Conservation (phyloP, 2,329 filamentous ascomycete genomes). For the Aspergillus ruber region DNA sequence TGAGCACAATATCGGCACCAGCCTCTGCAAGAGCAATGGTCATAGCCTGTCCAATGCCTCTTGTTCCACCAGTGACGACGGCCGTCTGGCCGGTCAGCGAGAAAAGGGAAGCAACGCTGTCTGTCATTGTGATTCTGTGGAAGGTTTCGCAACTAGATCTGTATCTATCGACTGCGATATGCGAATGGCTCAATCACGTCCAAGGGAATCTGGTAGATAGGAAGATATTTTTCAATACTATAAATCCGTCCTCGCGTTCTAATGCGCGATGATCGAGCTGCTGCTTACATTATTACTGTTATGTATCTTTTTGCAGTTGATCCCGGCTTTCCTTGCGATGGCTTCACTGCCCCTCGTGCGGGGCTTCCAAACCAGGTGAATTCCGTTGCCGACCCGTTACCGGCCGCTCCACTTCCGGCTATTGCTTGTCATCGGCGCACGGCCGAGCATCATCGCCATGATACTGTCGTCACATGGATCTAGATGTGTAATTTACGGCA, state of each 20-base stretch:
- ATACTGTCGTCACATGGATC: too few relatives aligned
- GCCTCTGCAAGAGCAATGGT: slow-evolving; percentile 42
- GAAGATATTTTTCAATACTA: background rate
- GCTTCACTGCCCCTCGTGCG: background rate
- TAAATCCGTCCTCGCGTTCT: background rate
- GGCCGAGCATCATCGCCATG: background rate
- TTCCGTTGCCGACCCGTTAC: slow-evolving; percentile 13
- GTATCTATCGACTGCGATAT: background rate
- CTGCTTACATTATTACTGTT: too few relatives aligned
- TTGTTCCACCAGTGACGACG: slow-evolving; percentile 42
- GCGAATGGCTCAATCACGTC: background rate
- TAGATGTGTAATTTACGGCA: background rate
- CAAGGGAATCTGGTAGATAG: too few relatives aligned
- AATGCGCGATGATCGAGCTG: too few relatives aligned
- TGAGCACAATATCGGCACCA: slow-evolving; percentile 40
- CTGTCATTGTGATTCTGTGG: slow-evolving; percentile 18
- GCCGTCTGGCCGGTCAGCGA: slow-evolving; percentile 39
- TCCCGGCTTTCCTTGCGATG: background rate
- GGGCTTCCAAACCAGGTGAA: slow-evolving; percentile 3
- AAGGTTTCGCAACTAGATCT: background rate
- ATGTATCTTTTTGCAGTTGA: background rate
- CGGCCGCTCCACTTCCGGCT: slow-evolving; percentile 10
- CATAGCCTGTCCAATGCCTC: slow-evolving; percentile 44
- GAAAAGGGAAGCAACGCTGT: slow-evolving; percentile 27
- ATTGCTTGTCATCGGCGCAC: slow-evolving; percentile 6